Conservation (phyloP, 495 filamentous ascomycete genomes). For the Aspergillus funiculosus region DNA sequence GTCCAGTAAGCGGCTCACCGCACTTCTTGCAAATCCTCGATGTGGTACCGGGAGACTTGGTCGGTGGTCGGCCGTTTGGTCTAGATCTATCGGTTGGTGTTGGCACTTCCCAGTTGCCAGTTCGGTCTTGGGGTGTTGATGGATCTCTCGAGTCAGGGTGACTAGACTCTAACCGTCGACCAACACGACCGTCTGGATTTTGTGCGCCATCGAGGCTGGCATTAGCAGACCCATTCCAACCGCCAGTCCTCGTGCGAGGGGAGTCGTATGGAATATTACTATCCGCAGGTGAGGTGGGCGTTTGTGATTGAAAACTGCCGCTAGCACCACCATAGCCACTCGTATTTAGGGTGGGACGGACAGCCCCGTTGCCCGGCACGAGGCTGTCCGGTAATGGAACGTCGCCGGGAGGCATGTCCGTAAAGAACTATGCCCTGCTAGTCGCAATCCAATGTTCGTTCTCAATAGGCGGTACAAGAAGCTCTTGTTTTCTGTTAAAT, state of each 20-base stretch:
- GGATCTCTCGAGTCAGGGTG: slow-evolving; percentile 19
- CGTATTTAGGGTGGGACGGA: slow-evolving; percentile 39
- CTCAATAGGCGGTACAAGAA: background rate
- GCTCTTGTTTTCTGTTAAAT: background rate
- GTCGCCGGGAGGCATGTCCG: slow-evolving; percentile 44
- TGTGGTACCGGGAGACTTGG: slow-evolving; percentile 36
- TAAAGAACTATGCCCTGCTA: slow-evolving; percentile 17
- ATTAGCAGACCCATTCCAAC: slow-evolving; percentile 28
- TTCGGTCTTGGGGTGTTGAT: slow-evolving; percentile 27
- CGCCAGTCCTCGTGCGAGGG: slow-evolving; percentile 31
- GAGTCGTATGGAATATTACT: slow-evolving; percentile 41
- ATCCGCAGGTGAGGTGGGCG: slow-evolving; percentile 44
- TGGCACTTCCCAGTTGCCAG: slow-evolving; percentile 34
- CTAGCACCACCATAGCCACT: slow-evolving; percentile 32
- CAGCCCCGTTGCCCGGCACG: slow-evolving; percentile 42
- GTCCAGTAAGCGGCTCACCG: slow-evolving; percentile 75
- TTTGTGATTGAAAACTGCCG: slow-evolving; percentile 31
- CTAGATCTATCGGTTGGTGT: slow-evolving; percentile 40
- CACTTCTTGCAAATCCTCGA: slow-evolving; percentile 81
- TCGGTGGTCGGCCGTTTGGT: slow-evolving; percentile 37
- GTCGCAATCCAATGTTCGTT: slow-evolving; percentile 1
- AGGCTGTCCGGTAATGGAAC: slow-evolving; percentile 42
- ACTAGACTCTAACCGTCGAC: slow-evolving; percentile 30
- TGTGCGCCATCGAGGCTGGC: slow-evolving; percentile 21
- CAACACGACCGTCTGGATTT: slow-evolving; percentile 29